phyloP scores from a whole-genome alignment of 164 flowering plant genomes.

The Sedum album region DNA sequence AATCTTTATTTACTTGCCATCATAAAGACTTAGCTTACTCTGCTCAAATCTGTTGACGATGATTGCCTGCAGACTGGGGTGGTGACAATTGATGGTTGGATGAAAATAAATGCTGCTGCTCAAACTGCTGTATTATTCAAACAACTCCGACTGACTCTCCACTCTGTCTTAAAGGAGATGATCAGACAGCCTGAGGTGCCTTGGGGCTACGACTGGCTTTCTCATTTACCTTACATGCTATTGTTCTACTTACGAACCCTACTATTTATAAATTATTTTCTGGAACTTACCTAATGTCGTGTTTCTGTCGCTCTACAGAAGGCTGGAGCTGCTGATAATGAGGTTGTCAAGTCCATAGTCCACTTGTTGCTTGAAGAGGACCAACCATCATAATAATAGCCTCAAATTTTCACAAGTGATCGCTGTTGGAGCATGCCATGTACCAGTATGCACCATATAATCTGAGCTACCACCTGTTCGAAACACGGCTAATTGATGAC shows the following conservation, averaged over 20 bases:
- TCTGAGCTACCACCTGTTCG: too few relatives aligned
- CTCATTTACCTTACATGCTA: not conserved
- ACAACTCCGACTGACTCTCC: conserved; percentile 69
- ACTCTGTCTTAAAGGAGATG: conserved; percentile 60
- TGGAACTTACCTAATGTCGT: not conserved
- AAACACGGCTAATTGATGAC: too few relatives aligned
- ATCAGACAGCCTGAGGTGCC: conserved; percentile 74
- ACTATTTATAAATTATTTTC: not conserved
- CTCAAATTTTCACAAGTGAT: too few relatives aligned
- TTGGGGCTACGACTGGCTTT: not conserved
- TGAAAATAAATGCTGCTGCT: conserved; percentile 72
- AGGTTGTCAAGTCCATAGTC: conserved; percentile 63
- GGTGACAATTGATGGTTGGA: conserved; percentile 73
- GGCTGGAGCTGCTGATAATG: conserved; percentile 37
- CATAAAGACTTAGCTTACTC: not conserved
- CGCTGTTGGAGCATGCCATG: too few relatives aligned
- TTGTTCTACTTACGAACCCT: not conserved
- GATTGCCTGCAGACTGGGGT: conserved; percentile 47
- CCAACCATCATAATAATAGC: conserved; percentile 21
- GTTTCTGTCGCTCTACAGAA: conserved; percentile 28
- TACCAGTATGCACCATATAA: too few relatives aligned
- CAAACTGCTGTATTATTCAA: conserved; percentile 85
- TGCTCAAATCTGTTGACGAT: not conserved
- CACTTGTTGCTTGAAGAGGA: conserved; percentile 64
- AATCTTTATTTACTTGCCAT: not conserved